A percentile compares a stretch with the other conserved stretches of the same genome.
These are phyloP conservation scores for Edaphochlamys debaryana DNA, from an alignment of 139 green algal species.

Conservation along the genomic window DNA sequence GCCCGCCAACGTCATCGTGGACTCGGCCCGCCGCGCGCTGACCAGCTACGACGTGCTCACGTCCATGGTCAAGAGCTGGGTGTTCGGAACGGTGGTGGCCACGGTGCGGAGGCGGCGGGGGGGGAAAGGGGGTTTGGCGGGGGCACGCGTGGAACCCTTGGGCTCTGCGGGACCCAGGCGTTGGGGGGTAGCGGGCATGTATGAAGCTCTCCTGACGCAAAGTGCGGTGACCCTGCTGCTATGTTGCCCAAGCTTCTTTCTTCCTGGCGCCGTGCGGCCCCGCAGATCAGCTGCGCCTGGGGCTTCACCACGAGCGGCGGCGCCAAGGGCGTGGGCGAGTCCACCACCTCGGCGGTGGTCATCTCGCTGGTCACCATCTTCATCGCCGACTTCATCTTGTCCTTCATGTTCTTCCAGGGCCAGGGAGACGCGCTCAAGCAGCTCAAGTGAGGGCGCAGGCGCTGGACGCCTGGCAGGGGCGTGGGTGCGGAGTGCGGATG, in stretches of 20 bases:
- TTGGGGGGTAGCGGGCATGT: neutral
- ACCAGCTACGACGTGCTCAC: slow-evolving; percentile 90
- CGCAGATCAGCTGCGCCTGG: slow-evolving; percentile 94
- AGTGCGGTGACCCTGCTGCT: no score
- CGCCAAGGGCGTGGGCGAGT: slow-evolving; percentile 98
- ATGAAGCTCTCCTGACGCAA: no score
- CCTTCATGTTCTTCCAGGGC: slow-evolving; percentile 95
- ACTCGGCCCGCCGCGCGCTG: slow-evolving; percentile 87
- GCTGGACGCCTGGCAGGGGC: no score
- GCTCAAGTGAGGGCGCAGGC: slow-evolving; percentile 51
- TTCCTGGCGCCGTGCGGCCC: no score
- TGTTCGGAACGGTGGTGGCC: slow-evolving; percentile 92
- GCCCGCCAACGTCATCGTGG: slow-evolving; percentile 94
- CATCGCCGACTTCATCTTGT: slow-evolving; percentile 96
- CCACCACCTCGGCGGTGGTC: slow-evolving; percentile 96
- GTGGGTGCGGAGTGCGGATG: no score
- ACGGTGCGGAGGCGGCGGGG: slow-evolving; percentile 60
- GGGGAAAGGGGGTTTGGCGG: neutral
- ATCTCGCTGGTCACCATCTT: slow-evolving; percentile 98
- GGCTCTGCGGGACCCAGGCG: neutral
- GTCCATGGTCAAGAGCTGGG: slow-evolving; percentile 91
- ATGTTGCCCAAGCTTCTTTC: no score
- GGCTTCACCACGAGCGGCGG: slow-evolving; percentile 98
- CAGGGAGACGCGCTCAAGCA: slow-evolving; percentile 66
- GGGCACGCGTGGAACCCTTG: neutral